These are phyloP conservation scores for Panicum hallii DNA, from an alignment of 202 grass and related monocot species.

Conservation along the genomic window DNA sequence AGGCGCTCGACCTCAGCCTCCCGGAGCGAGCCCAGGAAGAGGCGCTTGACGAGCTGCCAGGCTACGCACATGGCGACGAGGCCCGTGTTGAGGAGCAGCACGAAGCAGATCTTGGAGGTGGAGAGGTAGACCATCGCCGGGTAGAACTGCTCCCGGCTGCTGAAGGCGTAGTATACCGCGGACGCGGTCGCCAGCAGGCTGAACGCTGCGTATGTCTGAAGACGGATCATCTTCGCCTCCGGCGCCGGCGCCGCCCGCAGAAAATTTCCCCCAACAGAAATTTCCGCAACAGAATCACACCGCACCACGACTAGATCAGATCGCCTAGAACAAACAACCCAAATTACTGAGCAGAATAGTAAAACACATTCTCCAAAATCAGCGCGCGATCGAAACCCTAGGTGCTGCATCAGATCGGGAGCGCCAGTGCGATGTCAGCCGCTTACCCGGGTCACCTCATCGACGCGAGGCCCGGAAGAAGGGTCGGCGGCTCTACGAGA, in stretches of 20 bases:
- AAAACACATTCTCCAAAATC: neutral
- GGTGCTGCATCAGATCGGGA: slow-evolving; percentile 22
- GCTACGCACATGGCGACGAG: slow-evolving; percentile 89
- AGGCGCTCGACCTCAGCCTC: slow-evolving; percentile 96
- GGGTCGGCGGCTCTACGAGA: neutral
- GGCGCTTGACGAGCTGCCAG: slow-evolving; percentile 76
- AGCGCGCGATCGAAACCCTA: slow-evolving; percentile 27
- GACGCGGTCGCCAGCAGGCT: slow-evolving; percentile 81
- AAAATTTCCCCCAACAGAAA: neutral
- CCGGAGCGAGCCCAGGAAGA: slow-evolving; percentile 87
- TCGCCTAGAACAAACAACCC: slow-evolving; percentile 8
- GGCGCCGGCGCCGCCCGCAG: neutral
- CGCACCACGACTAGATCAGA: neutral
- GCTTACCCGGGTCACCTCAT: neutral
- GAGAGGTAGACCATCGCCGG: slow-evolving; percentile 91
- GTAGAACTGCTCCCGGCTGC: slow-evolving; percentile 92
- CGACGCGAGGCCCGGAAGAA: neutral
- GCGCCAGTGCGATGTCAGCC: neutral
- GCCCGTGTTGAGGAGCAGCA: slow-evolving; percentile 90
- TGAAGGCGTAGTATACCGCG: slow-evolving; percentile 88
- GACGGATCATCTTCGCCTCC: slow-evolving; percentile 66
- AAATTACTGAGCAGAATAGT: neutral
- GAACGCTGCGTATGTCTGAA: slow-evolving; percentile 87
- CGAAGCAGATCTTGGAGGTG: slow-evolving; percentile 96
- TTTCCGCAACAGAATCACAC: neutral